Base-by-base conservation (phyloP, 176 grass and related monocot genomes). In the Aegilops sharonensis region DNA sequence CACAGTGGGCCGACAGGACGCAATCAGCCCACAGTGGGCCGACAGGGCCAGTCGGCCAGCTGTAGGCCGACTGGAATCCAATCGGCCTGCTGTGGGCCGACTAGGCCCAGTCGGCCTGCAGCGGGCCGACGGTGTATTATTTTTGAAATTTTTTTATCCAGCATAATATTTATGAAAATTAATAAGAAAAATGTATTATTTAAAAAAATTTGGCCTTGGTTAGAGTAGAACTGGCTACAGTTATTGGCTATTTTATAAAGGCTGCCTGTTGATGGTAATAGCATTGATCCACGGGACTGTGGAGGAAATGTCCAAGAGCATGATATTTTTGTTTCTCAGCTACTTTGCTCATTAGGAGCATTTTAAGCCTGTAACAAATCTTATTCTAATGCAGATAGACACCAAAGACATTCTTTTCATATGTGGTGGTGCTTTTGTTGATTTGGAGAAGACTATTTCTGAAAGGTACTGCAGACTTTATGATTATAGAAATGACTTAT, bases 391-490 rank as follows among this genome's bases (percentile, higher is more conserved):
- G 65, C 94, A 99, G 97, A 91, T 99, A 92, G 90, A 99, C 78
- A 99, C 97, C n/a, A 96, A 92, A 91, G 92, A 99, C 88, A 96
- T 99, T 89, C 97, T 99, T 90, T 99, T 99, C 75, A 94, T 99
- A 91, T 99, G 97, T 79, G 94, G 97, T 85, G 97, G 97, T 36
- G 94, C 97, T 86, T 99, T 99, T 91, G 89, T 99, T 74, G 94
- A 96, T 79, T 91, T 99, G 88, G 94, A 99, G 34, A 99, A 94
- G 88, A 94, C 90, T 65, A 93, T 99, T 91, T 99, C 97, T 72
- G 94, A 99, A 91, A 95, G 97, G 97, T 99, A 95, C 45, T 81
- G 40, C 82, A 43, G 2, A 77, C 39, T 68, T 31, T 15, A 68
- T 68, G 11, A 60, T 14, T 43, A 40, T 54, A 42, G n/a, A 30